Conservation (phyloP, 495 filamentous ascomycete species). For the Aspergillus hancockii region DNA sequence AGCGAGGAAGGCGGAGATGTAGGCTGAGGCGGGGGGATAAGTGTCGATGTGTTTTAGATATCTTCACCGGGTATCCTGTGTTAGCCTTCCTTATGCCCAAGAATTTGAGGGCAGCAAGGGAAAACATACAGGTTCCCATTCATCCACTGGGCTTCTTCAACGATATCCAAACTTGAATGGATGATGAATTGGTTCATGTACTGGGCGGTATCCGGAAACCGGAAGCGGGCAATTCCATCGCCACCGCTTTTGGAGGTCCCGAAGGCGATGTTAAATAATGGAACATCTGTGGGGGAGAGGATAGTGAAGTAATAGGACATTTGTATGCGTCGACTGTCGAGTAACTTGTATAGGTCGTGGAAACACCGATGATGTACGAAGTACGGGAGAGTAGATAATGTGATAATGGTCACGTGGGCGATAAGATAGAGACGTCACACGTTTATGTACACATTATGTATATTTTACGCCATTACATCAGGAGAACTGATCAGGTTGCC, state of each 20-base stretch:
- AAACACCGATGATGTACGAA: background rate
- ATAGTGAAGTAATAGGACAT: constrained; percentile 99
- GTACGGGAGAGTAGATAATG: background rate
- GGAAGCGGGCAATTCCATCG: constrained; percentile 78
- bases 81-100: background rate
- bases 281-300: constrained; percentile 88
- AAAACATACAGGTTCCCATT: constrained; percentile 68
- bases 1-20: constrained; percentile 90
- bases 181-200: constrained; percentile 98
- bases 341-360: background rate
- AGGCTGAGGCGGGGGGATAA: constrained; percentile 75
- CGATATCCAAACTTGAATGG: constrained; percentile 86
- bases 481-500: too few relatives aligned
- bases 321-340: constrained; percentile 15
- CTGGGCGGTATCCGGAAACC: constrained; percentile 78
- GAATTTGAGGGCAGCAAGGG: background rate
- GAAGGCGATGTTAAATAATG: constrained; percentile 93
- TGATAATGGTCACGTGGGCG: constrained; percentile 17
- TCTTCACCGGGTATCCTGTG: constrained; percentile 43
- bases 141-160: constrained; percentile 94
- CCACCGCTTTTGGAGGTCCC: constrained; percentile 92
- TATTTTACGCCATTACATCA: too few relatives aligned
- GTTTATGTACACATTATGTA: too few relatives aligned
- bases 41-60: constrained; percentile 95
- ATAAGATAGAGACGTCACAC: too few relatives aligned